Conservation (phyloP, 164 flowering plant genomes). For the Berberis thunbergii region DNA sequence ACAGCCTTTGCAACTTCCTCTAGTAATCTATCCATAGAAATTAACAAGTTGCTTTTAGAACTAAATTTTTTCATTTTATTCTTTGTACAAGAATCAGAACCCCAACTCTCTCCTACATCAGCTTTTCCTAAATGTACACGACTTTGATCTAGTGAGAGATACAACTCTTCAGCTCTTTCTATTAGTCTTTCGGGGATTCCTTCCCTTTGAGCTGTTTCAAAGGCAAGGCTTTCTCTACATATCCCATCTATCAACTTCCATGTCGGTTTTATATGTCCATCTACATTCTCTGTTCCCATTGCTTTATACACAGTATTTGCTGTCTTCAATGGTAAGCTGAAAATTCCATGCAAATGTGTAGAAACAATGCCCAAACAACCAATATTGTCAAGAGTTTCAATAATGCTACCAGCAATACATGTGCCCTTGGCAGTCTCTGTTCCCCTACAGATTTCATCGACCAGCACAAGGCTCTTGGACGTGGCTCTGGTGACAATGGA, state of each 20-base stretch:
- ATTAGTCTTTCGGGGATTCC: slow-evolving; percentile 72
- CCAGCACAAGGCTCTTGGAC: slow-evolving; percentile 80
- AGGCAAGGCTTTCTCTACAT: slow-evolving; percentile 93
- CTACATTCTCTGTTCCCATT: slow-evolving; percentile 63
- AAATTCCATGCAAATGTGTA: slow-evolving; percentile 90
- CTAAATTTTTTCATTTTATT: slow-evolving; percentile 1
- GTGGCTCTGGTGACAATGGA: slow-evolving; percentile 57
- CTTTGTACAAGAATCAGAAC: slow-evolving; percentile 5
- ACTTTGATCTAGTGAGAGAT: slow-evolving; percentile 36
- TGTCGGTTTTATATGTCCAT: slow-evolving; percentile 71
- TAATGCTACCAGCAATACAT: slow-evolving; percentile 89
- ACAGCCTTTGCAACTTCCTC: slow-evolving; percentile 47
- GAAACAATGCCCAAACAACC: slow-evolving; percentile 92
- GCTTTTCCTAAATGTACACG: slow-evolving; percentile 11
- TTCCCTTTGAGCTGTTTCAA: slow-evolving; percentile 88
- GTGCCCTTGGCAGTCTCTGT: slow-evolving; percentile 96
- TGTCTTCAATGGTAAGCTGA: slow-evolving; percentile 56
- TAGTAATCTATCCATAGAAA: slow-evolving; percentile 16
- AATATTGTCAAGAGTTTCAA: slow-evolving; percentile 70
- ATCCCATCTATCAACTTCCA: slow-evolving; percentile 88
- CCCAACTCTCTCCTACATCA: slow-evolving; percentile 3
- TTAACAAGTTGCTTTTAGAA: slow-evolving; percentile 9
- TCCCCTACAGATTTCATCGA: slow-evolving; percentile 98
- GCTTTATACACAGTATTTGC: slow-evolving; percentile 59
- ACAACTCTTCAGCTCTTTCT: slow-evolving; percentile 73